Conservation (phyloP, 176 grass and related monocot genomes). For the Rhynchospora pubera region DNA sequence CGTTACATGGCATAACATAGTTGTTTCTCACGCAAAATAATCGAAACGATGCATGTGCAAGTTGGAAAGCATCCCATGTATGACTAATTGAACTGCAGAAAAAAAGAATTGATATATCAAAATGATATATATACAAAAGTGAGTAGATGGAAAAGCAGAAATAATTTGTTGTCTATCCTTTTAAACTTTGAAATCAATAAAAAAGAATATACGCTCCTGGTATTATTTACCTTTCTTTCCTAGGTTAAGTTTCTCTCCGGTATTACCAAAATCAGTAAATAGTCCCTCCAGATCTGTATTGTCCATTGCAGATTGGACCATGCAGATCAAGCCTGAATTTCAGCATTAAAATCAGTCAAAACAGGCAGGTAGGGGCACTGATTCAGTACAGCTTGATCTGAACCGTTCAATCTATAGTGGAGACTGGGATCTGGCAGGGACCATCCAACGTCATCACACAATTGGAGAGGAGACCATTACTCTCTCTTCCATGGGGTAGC, state of each 20-base stretch:
- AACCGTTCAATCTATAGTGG: not conserved
- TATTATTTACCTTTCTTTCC: not conserved
- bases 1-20: constrained; percentile 36
- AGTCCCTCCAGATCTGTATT: not conserved
- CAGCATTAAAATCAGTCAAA: not conserved
- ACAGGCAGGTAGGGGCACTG: not conserved
- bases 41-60: constrained; percentile 90
- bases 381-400: constrained; percentile 1
- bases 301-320: not conserved
- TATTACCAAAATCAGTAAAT: not conserved
- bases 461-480: not conserved
- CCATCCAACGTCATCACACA: not conserved
- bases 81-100: constrained; percentile 78
- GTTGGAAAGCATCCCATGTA: constrained; percentile 98
- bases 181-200: not conserved
- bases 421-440: not conserved
- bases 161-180: not conserved
- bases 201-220: not conserved
- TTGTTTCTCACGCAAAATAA: constrained; percentile 82
- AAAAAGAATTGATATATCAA: constrained; percentile 17
- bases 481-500: not conserved
- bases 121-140: not conserved
- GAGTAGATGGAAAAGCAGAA: not conserved
- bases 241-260: not conserved
- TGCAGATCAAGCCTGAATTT: not conserved